These are phyloP conservation scores for Lachnellula willkommii DNA, from an alignment of 2,329 filamentous ascomycete species.

Conservation along the genomic window DNA sequence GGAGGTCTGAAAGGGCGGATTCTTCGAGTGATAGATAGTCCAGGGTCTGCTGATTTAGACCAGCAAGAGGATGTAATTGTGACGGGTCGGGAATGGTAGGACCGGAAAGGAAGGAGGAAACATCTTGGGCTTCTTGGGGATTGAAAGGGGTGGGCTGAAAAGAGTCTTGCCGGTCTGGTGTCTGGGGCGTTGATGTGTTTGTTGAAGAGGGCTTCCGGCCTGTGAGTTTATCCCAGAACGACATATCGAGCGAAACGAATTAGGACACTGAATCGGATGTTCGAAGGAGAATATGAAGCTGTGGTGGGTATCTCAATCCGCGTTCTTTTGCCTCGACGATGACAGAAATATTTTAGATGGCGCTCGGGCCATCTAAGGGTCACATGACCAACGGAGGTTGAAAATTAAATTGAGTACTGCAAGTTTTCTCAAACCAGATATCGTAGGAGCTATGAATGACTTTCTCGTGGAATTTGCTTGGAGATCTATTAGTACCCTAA, in stretches of 20 bases:
- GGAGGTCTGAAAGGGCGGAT: constrained; percentile 77
- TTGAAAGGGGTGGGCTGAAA: constrained; percentile 58
- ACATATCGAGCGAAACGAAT: constrained; percentile 27
- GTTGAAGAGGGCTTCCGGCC: constrained; percentile 34
- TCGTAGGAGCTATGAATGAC: neutral
- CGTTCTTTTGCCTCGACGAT: neutral
- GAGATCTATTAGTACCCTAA: neutral
- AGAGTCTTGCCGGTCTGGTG: constrained; percentile 32
- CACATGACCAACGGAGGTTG: neutral
- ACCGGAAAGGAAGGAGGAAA: constrained; percentile 77
- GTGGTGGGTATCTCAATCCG: constrained; percentile 5
- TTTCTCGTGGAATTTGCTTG: neutral
- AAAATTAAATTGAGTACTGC: neutral
- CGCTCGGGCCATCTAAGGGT: neutral
- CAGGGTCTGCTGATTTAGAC: constrained; percentile 84
- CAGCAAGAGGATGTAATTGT: constrained; percentile 85
- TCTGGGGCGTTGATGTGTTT: constrained; percentile 13
- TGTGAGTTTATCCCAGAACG: constrained; percentile 36
- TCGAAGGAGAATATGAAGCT: neutral
- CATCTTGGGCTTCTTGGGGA: constrained; percentile 68
- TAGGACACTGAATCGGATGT: neutral
- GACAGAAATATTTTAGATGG: constrained; percentile 1
- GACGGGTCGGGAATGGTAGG: constrained; percentile 79
- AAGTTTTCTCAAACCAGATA: neutral
- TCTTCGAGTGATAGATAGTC: constrained; percentile 96